Conservation (phyloP, 225 moss, liverwort and hornwort species). For the Sphagnum tenellum region DNA sequence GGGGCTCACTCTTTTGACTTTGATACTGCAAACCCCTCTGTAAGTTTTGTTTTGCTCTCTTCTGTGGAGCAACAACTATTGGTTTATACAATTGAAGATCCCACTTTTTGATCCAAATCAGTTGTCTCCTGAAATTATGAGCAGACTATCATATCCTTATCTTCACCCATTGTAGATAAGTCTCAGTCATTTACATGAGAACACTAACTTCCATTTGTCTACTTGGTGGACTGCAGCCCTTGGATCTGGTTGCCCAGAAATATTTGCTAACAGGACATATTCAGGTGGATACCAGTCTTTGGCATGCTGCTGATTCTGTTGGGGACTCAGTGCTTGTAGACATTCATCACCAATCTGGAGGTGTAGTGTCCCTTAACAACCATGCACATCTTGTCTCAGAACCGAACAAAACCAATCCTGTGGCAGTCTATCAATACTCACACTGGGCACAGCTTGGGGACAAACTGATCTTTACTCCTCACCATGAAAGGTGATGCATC, state of each 20-base stretch:
- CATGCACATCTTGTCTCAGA: constrained; percentile 61
- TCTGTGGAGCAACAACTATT: too few relatives aligned
- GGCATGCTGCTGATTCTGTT: constrained; percentile 22
- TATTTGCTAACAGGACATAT: constrained; percentile 68
- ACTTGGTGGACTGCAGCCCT: constrained; percentile 35
- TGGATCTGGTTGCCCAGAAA: constrained; percentile 55
- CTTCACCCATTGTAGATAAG: background rate
- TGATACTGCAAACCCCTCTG: constrained; percentile 49
- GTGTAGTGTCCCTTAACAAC: constrained; percentile 37
- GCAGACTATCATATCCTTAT: background rate
- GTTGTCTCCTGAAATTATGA: background rate
- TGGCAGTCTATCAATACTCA: constrained; percentile 67
- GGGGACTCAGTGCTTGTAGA: constrained; percentile 47
- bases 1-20: constrained; percentile 63
- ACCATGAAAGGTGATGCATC: constrained; percentile 33
- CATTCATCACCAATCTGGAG: constrained; percentile 51
- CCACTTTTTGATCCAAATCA: background rate
- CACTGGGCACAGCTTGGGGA: constrained; percentile 79
- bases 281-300: constrained; percentile 54
- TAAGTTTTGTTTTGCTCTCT: constrained; percentile 7
- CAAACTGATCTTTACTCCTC: constrained; percentile 51
- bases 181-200: background rate
- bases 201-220: background rate
- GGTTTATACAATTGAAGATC: background rate
- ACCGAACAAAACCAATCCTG: constrained; percentile 38